Conservation (phyloP, 2,329 filamentous ascomycete species). For the Colletotrichum sp. region DNA sequence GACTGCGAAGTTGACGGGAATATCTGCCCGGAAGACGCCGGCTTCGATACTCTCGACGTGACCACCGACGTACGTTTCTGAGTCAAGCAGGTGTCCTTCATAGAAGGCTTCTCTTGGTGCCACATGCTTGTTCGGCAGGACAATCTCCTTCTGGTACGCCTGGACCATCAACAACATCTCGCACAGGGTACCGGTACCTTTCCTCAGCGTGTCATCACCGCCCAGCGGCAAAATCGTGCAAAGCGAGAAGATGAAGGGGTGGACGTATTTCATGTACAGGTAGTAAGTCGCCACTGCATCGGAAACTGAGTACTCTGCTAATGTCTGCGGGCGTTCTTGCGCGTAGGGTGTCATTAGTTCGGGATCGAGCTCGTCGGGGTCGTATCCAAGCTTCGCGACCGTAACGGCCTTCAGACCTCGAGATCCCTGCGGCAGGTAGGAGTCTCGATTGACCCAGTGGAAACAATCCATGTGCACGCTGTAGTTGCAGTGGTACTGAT, state of each 20-base stretch:
- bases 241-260: constrained; percentile 98
- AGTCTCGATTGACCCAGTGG: constrained; percentile 98
- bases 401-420: constrained; percentile 97
- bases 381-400: constrained; percentile 96
- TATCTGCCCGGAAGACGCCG: constrained; percentile 94
- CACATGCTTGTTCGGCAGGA: constrained; percentile 95
- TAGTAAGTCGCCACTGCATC: constrained; percentile 99
- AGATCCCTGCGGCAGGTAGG: constrained; percentile 95
- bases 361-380: constrained; percentile 96
- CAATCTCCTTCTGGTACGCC: constrained; percentile 89
- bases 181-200: constrained; percentile 97
- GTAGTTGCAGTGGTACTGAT: constrained; percentile 95
- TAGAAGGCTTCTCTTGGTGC: constrained; percentile 92
- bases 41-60: constrained; percentile 99
- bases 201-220: constrained; percentile 90
- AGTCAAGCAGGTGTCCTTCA: constrained; percentile 94
- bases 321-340: constrained; percentile 85
- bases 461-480: constrained; percentile 99
- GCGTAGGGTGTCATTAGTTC: constrained; percentile 97
- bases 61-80: constrained; percentile 96
- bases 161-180: constrained; percentile 99
- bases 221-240: constrained; percentile 95
- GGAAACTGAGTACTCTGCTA: constrained; percentile 98
- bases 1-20: constrained; percentile 92
- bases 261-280: constrained; percentile 99